Evolutionary conservation across 2,329 filamentous ascomycete species (phyloP), one percentile per base, ranked within the genome.

Genomic region (Cytospora schulzeri): DNA sequence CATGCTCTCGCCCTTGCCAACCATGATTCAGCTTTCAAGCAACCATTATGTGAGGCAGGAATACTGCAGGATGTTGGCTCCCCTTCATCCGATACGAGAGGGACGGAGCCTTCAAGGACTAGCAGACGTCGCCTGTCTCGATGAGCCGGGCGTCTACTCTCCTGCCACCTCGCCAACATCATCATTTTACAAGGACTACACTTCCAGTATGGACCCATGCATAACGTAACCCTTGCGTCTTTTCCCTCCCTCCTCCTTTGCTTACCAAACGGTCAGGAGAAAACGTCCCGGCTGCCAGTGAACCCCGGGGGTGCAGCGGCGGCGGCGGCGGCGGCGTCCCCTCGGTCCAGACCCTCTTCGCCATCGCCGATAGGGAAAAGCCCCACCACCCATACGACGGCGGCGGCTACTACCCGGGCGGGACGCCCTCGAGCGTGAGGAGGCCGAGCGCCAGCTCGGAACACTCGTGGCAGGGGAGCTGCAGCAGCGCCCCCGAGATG

Each of bases 381-480:
- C 51, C 51, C 17, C 59, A 38, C 14, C 31, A 38, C 14, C 31
- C 15, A 28, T 61, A 55, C 17, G 38, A 48, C 33, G 60, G 59
- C 33, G 60, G 59, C 15, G 54, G 48, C 17, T 29, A 50, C 29
- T n/a, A 29, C 19, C 17, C 53, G 1, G 17, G 22, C 1, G 22
- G 29, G 4, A 14, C 29, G 12, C 38, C 56, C 15, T 24, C 38
- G 4, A 51, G 41, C 60, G 35, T 56, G 38, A 62, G 60, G 52
- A 62, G 60, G 60, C 53, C 53, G 19, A 66, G 65, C 31, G 57
- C 62, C n/a, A 48, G 52, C 29, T 51, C 45, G 14, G 65, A 65
- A 26, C 29, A 17, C 31, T 52, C 58, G 6, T 65, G 41, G 57
- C 60, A 56, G 17, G 54, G 63, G 26, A 63, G 63, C 59, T 31